Conservation (phyloP, 805 yeast genomes). For the Zygosaccharomyces lentus region DNA sequence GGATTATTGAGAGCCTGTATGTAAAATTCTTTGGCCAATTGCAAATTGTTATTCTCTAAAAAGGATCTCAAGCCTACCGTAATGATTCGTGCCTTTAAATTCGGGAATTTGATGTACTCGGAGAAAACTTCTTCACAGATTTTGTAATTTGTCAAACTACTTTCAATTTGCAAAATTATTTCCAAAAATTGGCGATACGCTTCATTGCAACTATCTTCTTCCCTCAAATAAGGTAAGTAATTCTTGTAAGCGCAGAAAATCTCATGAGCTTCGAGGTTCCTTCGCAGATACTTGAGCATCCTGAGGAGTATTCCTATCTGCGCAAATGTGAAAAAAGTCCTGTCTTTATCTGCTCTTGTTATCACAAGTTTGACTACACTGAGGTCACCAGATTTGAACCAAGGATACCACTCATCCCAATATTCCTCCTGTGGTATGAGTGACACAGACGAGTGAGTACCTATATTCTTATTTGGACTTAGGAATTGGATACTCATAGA, state of each 20-base stretch:
- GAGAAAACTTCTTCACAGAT: constrained; percentile 28
- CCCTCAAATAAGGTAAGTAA: constrained; percentile 7
- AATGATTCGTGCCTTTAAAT: constrained; percentile 19
- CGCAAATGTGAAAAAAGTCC: constrained; percentile 15
- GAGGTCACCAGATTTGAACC: constrained; percentile 17
- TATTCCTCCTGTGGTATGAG: constrained; percentile 9
- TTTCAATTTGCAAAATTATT: constrained; percentile 19
- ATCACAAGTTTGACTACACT: constrained; percentile 12
- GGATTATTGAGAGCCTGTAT: constrained; percentile 28
- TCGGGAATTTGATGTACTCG: constrained; percentile 26
- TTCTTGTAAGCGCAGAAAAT: constrained; percentile 16
- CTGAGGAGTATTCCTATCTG: constrained; percentile 19
- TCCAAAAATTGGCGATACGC: constrained; percentile 15
- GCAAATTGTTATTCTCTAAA: constrained; percentile 25
- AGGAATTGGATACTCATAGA: neutral
- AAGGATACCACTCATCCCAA: constrained; percentile 15
- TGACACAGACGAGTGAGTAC: neutral
- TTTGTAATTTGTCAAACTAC: constrained; percentile 19
- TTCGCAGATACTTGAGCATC: constrained; percentile 11
- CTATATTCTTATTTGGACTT: neutral
- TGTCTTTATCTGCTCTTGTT: constrained; percentile 6
- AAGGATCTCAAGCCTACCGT: constrained; percentile 29
- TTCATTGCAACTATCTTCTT: neutral
- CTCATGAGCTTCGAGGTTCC: constrained; percentile 22
- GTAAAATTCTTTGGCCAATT: constrained; percentile 32